phyloP scores from a whole-genome alignment of 306 rosid genomes.

The Astragalus glycyphyllos region DNA sequence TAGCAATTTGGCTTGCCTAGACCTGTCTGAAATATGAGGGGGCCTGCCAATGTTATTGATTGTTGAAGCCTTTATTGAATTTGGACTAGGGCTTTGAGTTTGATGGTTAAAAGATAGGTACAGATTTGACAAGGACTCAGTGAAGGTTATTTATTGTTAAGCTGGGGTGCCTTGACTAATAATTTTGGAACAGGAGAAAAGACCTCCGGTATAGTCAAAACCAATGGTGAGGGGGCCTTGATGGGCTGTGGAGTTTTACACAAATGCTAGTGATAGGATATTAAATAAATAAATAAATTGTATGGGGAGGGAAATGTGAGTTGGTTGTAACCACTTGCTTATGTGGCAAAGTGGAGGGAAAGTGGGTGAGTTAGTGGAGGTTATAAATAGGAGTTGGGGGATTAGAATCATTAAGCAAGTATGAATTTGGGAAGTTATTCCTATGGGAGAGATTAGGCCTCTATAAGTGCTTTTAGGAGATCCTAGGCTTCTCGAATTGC shows the following conservation, averaged over 20 bases:
- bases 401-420: no score
- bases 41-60: neutral
- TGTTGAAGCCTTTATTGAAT: conserved; percentile 12
- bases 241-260: conserved; percentile 11
- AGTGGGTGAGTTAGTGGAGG: no score
- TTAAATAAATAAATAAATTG: no score
- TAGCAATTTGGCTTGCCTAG: neutral
- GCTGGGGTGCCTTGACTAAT: neutral
- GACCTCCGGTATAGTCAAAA: conserved; percentile 11
- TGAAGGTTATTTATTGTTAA: neutral
- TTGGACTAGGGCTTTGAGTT: neutral
- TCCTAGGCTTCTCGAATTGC: no score
- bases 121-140: conserved; percentile 1
- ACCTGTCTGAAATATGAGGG: conserved; percentile 7
- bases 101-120: conserved; percentile 1
- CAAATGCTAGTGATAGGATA: no score
- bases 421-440: no score
- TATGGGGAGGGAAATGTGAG: no score
- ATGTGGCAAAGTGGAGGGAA: no score
- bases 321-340: no score
- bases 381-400: no score
- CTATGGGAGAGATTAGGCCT: no score
- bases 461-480: no score
- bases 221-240: neutral
- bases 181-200: neutral